phyloP scores from a whole-genome alignment of 768 basidiomycete species.

The Termitomyces bulborhizus region DNA sequence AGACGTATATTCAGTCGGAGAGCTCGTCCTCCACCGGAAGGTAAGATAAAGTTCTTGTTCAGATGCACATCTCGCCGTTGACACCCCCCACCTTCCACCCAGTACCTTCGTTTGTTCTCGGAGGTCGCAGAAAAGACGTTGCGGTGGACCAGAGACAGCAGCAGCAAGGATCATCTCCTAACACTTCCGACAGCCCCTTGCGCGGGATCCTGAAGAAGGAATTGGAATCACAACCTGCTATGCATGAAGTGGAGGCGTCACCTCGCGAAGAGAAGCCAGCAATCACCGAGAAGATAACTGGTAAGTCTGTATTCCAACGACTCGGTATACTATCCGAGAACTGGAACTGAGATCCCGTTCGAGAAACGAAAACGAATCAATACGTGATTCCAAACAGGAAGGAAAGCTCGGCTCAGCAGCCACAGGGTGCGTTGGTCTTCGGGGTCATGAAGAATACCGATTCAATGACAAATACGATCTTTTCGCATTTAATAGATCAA shows the following conservation, averaged over 20 bases:
- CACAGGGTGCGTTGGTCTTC: not conserved
- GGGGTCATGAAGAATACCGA: too few relatives aligned
- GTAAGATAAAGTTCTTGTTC: not conserved
- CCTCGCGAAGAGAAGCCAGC: not conserved
- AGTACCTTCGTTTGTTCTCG: not conserved
- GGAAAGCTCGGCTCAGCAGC: not conserved
- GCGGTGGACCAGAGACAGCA: not conserved
- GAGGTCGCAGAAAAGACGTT: not conserved
- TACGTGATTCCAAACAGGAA: not conserved
- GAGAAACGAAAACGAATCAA: not conserved
- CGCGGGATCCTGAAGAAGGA: not conserved
- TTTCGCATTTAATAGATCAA: not conserved
- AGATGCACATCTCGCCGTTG: not conserved
- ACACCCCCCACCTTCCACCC: not conserved
- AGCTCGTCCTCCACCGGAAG: constrained; percentile 1
- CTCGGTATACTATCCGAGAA: not conserved
- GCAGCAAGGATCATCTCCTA: not conserved
- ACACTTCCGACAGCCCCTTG: not conserved
- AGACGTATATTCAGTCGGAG: not conserved
- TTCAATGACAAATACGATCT: not conserved
- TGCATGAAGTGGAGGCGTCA: not conserved
- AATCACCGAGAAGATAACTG: not conserved
- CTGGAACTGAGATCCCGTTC: not conserved
- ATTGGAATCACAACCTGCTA: not conserved
- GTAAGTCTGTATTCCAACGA: not conserved